Base-by-base conservation (phyloP, 345 rosid genomes). In the Microthlaspi erraticum region DNA sequence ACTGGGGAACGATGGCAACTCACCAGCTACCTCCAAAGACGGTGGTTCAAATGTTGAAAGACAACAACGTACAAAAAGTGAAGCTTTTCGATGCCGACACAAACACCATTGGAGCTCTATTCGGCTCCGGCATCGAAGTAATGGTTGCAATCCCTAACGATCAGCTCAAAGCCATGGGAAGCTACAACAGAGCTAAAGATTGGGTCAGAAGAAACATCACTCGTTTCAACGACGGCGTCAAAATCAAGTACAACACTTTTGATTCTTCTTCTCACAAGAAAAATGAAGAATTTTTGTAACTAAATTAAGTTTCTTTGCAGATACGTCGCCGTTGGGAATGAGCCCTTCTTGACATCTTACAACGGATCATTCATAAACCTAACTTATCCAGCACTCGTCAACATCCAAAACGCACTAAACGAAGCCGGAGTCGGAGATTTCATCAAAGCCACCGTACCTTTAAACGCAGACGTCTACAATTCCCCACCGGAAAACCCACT, bases 121-220 rank as follows among this genome's bases (percentile, higher is more conserved):
- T 92, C 7, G 96, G 92, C 6, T 49, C 85, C 34, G 84, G 70
- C n/a, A 71, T 93, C 18, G 94, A 93, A 74, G 97, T 93, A 43
- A 91, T 93, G 98, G 92, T 91, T 18, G 97, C 91, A 6, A 91
- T 91, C 62, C 98, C 98, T 5, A 93, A 93, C 56, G 91, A 91
- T 64, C 91, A 86, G 72, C 94, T 93, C 55, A 68, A 64, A 18
- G 78, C 64, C 39, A 86, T 93, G 90, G 84, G 58, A 66, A 79
- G 33, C 70, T 87, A 85, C 49, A 54, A 52, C 33, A 80, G 76
- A 60, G 97, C 97, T 57, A 79, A 83, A 72, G 66, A 82, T 16
- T 93, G 94, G 94, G 97, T 91, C 2, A 48, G 68, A 46, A 81
- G 74, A 66, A 93, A 87, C 81, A 82, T 93, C 72, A 78, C 94